phyloP scores from a whole-genome alignment of 73 alveolate genomes.

The Stentor roeselii region DNA sequence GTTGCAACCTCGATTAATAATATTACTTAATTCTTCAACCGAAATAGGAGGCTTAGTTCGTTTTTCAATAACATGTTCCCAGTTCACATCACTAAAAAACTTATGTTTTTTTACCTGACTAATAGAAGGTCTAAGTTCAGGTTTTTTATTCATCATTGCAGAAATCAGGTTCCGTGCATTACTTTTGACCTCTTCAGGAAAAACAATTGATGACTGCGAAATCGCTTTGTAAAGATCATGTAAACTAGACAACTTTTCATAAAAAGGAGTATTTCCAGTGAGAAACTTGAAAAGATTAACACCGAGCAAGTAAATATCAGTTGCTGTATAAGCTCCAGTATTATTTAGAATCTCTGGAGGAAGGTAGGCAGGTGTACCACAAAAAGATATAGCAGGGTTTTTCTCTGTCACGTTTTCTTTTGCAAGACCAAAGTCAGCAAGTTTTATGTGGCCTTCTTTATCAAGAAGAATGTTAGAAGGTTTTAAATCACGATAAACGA shows the following conservation, averaged over 20 bases:
- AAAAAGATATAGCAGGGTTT: constrained; percentile 48
- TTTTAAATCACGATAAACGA: constrained; percentile 90
- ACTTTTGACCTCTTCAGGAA: constrained; percentile 54
- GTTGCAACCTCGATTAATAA: neutral
- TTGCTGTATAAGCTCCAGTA: constrained; percentile 77
- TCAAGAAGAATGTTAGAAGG: constrained; percentile 94
- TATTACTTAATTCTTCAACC: constrained; percentile 2
- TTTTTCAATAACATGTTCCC: constrained; percentile 84
- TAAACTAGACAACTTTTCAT: constrained; percentile 67
- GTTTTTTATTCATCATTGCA: constrained; percentile 22
- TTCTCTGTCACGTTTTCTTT: constrained; percentile 82
- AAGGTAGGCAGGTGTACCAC: constrained; percentile 82
- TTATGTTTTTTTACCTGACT: constrained; percentile 83
- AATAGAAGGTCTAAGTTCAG: constrained; percentile 27
- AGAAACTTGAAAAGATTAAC: constrained; percentile 88
- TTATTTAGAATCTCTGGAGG: constrained; percentile 88
- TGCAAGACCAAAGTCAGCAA: constrained; percentile 94
- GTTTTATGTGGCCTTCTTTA: constrained; percentile 90
- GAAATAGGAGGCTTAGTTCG: constrained; percentile 80
- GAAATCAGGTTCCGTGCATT: neutral
- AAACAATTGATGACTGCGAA: constrained; percentile 57
- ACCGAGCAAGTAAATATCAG: constrained; percentile 93
- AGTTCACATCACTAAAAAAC: constrained; percentile 87
- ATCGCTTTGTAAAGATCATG: constrained; percentile 80
- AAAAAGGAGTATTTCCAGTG: constrained; percentile 94